Percentiles rank a stretch among this genome's conserved stretches.
phyloP scores from a whole-genome alignment of 805 yeast genomes.

The Metschnikowia amazonensis region DNA sequence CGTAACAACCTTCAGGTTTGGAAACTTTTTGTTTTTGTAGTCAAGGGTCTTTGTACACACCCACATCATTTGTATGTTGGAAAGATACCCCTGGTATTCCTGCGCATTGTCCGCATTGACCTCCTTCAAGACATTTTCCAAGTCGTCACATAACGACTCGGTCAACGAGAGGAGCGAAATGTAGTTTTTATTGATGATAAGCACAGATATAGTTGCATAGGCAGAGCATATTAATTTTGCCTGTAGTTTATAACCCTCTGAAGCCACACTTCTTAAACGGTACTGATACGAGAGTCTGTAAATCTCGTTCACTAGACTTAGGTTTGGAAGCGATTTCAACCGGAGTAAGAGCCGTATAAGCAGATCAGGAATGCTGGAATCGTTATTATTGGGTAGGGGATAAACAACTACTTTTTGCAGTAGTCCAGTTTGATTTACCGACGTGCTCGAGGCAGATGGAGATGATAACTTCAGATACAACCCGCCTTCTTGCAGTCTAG shows the following conservation, averaged over 20 bases:
- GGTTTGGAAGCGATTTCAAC: constrained; percentile 41
- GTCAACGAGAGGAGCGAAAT: constrained; percentile 26
- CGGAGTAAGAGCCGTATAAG: constrained; percentile 34
- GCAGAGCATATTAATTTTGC: constrained; percentile 27
- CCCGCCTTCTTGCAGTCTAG: neutral
- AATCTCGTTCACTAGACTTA: constrained; percentile 40
- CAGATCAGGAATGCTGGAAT: constrained; percentile 24
- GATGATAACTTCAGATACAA: neutral
- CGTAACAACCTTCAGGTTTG: neutral
- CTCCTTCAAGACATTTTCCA: neutral
- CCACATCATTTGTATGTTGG: constrained; percentile 22
- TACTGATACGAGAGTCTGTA: constrained; percentile 42
- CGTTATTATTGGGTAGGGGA: constrained; percentile 38
- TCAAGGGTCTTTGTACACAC: constrained; percentile 14
- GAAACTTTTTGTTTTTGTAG: neutral
- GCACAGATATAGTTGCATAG: constrained; percentile 30
- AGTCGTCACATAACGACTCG: constrained; percentile 18
- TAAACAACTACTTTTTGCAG: constrained; percentile 16
- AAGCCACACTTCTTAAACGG: constrained; percentile 19
- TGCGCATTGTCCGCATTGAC: neutral
- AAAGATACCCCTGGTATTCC: constrained; percentile 12
- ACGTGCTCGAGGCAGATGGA: neutral
- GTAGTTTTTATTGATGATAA: constrained; percentile 29
- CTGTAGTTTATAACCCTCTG: constrained; percentile 16
- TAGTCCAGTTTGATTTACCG: neutral